Percentiles rank a stretch among this genome's conserved stretches.
Conservation (phyloP, 768 basidiomycete species). For the Serendipita sp. region DNA sequence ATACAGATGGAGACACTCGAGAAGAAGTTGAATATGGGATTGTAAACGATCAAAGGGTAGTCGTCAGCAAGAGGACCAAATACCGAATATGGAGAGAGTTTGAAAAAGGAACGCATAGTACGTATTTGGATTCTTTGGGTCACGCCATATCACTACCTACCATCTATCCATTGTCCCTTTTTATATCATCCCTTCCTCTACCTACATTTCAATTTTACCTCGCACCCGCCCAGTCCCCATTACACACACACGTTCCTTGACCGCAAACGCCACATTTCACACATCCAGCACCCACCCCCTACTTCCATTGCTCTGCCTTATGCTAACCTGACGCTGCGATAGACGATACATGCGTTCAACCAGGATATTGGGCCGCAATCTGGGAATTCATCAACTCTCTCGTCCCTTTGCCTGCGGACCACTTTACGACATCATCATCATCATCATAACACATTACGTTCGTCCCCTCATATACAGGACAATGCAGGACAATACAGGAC, state of each 20-base stretch:
- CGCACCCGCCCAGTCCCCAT: neutral
- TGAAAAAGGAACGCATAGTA: constrained; percentile 21
- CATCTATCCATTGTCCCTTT: no score
- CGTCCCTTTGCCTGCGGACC: neutral
- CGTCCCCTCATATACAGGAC: neutral
- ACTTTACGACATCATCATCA: neutral
- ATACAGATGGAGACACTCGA: constrained; percentile 9
- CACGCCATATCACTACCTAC: no score
- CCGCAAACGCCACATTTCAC: no score
- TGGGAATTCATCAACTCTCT: constrained; percentile 26
- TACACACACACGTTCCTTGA: neutral
- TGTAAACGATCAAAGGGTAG: neutral
- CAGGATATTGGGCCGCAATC: constrained; percentile 38
- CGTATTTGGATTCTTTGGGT: neutral
- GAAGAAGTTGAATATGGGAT: constrained; percentile 9
- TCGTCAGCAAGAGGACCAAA: constrained; percentile 8
- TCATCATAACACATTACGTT: neutral
- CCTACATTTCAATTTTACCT: neutral
- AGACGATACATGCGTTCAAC: constrained; percentile 37
- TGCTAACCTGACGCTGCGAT: no score
- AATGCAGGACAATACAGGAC: neutral
- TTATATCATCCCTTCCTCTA: neutral
- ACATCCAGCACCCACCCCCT: no score
- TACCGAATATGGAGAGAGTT: constrained; percentile 20
- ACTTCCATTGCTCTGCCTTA: no score